phyloP scores from a whole-genome alignment of 805 yeast genomes.

The Ogataea populi-albae region DNA sequence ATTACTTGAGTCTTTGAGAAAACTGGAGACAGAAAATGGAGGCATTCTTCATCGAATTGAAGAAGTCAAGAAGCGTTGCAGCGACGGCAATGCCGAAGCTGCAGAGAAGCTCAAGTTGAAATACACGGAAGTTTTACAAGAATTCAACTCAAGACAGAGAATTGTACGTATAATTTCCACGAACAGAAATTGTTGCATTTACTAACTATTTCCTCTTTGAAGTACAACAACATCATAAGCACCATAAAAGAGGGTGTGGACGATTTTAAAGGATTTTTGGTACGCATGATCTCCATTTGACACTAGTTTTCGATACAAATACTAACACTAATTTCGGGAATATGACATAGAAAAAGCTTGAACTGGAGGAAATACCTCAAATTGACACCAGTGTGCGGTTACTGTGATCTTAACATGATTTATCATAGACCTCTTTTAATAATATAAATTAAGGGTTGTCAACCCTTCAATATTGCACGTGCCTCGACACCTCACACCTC shows the following conservation, averaged over 20 bases:
- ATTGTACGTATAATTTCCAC: neutral
- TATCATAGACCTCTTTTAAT: conserved; percentile 2
- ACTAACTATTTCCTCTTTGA: neutral
- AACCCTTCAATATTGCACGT: conserved; percentile 7
- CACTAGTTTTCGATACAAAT: too few relatives aligned
- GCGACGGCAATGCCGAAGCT: too few relatives aligned
- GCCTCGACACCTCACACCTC: conserved; percentile 4
- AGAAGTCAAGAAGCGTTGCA: too few relatives aligned
- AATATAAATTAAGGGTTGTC: conserved; percentile 2
- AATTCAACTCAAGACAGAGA: conserved; percentile 1
- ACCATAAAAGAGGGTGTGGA: conserved; percentile 11
- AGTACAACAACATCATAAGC: conserved; percentile 7
- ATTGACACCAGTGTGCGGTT: too few relatives aligned
- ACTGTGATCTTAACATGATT: neutral
- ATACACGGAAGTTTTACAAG: neutral
- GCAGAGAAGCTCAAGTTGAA: too few relatives aligned
- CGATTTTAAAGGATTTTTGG: conserved; percentile 4
- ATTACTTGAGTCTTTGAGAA: too few relatives aligned
- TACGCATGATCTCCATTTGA: too few relatives aligned
- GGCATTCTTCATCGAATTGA: too few relatives aligned
- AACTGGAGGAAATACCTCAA: conserved; percentile 4
- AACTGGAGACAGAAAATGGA: too few relatives aligned
- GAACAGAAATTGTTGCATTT: neutral
- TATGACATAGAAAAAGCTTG: too few relatives aligned
- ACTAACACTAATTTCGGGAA: too few relatives aligned